These are phyloP conservation scores for Mycena polygramma DNA, from an alignment of 768 basidiomycete species.

Conservation along the genomic window DNA sequence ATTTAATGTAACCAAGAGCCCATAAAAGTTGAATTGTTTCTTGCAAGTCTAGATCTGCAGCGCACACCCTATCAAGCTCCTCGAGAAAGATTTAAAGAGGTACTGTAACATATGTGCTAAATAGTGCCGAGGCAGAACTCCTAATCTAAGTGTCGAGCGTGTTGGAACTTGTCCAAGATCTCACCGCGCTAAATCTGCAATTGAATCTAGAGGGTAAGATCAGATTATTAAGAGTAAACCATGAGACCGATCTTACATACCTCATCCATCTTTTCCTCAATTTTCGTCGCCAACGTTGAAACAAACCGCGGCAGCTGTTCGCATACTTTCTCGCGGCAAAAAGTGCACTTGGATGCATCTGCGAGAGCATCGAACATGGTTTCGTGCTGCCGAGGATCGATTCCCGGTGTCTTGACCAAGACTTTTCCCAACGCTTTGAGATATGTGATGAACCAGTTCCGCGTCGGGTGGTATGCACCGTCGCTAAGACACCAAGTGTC, in stretches of 20 bases:
- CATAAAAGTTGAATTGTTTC: too few species aligned
- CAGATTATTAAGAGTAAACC: too few species aligned
- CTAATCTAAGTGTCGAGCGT: too few species aligned
- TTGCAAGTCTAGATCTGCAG: too few species aligned
- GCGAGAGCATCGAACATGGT: background rate
- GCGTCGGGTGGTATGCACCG: background rate
- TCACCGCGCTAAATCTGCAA: too few species aligned
- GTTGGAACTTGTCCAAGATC: too few species aligned
- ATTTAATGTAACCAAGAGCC: background rate
- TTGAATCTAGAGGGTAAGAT: too few species aligned
- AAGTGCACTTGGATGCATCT: background rate
- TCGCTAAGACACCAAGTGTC: slow-evolving; percentile 5
- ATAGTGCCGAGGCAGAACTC: background rate
- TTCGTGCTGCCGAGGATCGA: background rate
- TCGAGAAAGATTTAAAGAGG: too few species aligned
- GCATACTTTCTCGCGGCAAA: slow-evolving; percentile 4
- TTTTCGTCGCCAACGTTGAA: background rate
- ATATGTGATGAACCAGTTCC: slow-evolving; percentile 14
- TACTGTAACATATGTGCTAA: too few species aligned
- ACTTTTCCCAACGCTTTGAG: background rate
- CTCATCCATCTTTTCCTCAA: slow-evolving; percentile 2
- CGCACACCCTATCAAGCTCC: too few species aligned
- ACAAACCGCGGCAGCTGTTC: slow-evolving; percentile 6
- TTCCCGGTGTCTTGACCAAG: background rate
- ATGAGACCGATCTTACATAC: background rate